Conservation (phyloP, 2,329 filamentous ascomycete genomes). For the Cladosporium sp. region DNA sequence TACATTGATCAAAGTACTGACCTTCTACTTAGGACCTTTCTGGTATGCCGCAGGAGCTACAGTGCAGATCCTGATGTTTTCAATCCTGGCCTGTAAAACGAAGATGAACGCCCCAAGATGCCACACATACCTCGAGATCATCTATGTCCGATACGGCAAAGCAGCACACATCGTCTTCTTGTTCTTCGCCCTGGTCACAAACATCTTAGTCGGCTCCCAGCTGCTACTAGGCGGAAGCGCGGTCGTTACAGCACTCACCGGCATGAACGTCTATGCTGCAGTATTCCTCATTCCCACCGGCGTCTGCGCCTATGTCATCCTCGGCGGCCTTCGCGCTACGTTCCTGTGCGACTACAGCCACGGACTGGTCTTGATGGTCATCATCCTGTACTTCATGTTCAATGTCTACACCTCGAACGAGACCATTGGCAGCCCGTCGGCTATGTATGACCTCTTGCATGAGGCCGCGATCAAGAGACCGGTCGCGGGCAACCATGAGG, state of each 20-base stretch:
- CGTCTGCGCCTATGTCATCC: slow-evolving; percentile 35
- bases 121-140: slow-evolving; percentile 39
- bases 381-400: slow-evolving; percentile 44
- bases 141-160: slow-evolving; percentile 33
- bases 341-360: slow-evolving; percentile 40
- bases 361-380: slow-evolving; percentile 40
- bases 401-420: slow-evolving; percentile 37
- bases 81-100: slow-evolving; percentile 38
- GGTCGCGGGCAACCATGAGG: slow-evolving; percentile 36
- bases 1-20: not conserved
- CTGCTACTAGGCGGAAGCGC: slow-evolving; percentile 44
- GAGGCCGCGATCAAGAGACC: slow-evolving; percentile 35
- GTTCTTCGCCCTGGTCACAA: slow-evolving; percentile 35
- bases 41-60: slow-evolving; percentile 41
- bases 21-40: slow-evolving; percentile 20
- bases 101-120: slow-evolving; percentile 29
- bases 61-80: slow-evolving; percentile 41
- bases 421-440: slow-evolving; percentile 36
- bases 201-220: slow-evolving; percentile 41
- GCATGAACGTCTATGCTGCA: slow-evolving; percentile 44
- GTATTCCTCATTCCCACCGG: slow-evolving; percentile 41
- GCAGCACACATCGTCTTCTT: slow-evolving; percentile 11
- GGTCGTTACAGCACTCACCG: slow-evolving; percentile 41
- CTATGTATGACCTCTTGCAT: slow-evolving; percentile 39
- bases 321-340: slow-evolving; percentile 39